Conservation (phyloP, 2,329 filamentous ascomycete species). For the Xylaria hypoxylon region DNA sequence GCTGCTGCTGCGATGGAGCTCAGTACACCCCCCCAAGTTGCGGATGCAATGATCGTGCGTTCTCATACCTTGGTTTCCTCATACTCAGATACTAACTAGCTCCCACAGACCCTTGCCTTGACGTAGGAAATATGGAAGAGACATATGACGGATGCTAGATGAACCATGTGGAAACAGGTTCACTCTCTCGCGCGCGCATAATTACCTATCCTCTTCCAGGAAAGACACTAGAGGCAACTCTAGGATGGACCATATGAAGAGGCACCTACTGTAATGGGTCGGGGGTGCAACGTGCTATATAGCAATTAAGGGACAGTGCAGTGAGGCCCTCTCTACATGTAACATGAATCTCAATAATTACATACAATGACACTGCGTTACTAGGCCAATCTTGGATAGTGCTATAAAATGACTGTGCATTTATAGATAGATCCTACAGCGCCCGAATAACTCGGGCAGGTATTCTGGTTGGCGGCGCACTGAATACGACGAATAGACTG, state of each 20-base stretch:
- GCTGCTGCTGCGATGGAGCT: neutral
- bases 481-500: too few species aligned
- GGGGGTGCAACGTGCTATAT: neutral
- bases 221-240: neutral
- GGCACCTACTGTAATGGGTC: neutral
- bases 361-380: too few species aligned
- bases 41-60: neutral
- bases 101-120: neutral
- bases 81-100: slow-evolving; percentile 2
- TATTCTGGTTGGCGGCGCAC: too few species aligned
- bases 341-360: too few species aligned
- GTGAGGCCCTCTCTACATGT: too few species aligned
- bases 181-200: neutral
- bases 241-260: neutral
- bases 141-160: neutral
- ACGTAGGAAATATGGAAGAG: neutral
- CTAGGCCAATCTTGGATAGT: too few species aligned
- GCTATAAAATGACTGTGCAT: too few species aligned
- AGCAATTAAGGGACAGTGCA: neutral
- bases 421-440: too few species aligned
- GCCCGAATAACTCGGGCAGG: too few species aligned
- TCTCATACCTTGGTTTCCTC: neutral
- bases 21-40: neutral
- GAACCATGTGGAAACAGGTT: neutral
- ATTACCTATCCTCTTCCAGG: neutral